Percentiles rank a stretch among this genome's conserved stretches.
Conservation (phyloP, 352 stramenopile genomes). For the Thalassiosira hispida region DNA sequence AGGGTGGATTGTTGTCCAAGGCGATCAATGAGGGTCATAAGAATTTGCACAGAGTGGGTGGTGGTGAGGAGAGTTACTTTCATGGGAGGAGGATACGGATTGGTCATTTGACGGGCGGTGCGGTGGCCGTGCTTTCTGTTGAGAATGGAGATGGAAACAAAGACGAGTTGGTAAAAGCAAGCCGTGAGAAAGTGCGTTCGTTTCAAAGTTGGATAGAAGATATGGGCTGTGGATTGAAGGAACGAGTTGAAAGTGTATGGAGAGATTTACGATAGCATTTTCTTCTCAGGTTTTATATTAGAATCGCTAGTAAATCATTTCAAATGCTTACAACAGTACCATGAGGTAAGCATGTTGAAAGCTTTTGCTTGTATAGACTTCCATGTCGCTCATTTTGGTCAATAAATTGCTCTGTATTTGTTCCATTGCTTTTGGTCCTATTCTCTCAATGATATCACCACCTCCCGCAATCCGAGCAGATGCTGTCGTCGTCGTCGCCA, state of each 20-base stretch:
- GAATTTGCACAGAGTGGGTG: conserved; percentile 52
- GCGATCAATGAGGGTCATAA: conserved; percentile 52
- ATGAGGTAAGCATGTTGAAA: too few relatives aligned
- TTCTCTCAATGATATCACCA: too few relatives aligned
- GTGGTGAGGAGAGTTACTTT: conserved; percentile 54
- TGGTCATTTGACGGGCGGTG: conserved; percentile 72
- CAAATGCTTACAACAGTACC: too few relatives aligned
- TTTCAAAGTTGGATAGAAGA: conserved; percentile 29
- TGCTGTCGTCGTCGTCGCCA: too few relatives aligned
- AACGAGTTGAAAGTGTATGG: conserved; percentile 3
- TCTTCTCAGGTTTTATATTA: too few relatives aligned
- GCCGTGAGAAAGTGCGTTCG: conserved; percentile 27
- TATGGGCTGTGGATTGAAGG: neutral
- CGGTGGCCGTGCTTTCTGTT: conserved; percentile 57
- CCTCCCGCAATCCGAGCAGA: too few relatives aligned
- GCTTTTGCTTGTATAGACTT: too few relatives aligned
- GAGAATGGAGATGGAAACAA: conserved; percentile 10
- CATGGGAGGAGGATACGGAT: conserved; percentile 62
- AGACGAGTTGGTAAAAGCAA: conserved; percentile 16
- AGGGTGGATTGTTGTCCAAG: conserved; percentile 69
- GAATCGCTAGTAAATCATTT: too few relatives aligned
- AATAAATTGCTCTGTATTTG: too few relatives aligned
- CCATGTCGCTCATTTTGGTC: too few relatives aligned
- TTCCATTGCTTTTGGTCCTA: too few relatives aligned
- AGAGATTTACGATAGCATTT: neutral